Conservation (phyloP, 257 asterid species). For the Datura wrightii region DNA sequence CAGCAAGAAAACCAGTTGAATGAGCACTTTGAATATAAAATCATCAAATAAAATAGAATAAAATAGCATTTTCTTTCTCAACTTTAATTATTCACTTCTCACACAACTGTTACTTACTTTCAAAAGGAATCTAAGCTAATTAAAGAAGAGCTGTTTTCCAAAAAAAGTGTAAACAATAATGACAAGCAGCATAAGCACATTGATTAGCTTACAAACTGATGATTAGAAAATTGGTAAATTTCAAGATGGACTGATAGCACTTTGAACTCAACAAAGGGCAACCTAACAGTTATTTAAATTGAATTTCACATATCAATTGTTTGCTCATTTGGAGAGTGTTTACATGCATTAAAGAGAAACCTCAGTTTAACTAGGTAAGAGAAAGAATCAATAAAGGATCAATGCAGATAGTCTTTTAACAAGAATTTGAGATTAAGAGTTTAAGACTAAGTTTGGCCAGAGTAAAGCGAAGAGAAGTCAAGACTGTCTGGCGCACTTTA, state of each 20-base stretch:
- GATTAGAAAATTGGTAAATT: not conserved
- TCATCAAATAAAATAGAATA: not conserved
- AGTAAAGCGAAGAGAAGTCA: not conserved
- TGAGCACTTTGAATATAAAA: not conserved
- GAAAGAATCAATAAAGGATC: not conserved
- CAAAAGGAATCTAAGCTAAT: not conserved
- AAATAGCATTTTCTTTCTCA: not conserved
- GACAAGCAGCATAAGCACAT: not conserved
- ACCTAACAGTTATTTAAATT: not conserved
- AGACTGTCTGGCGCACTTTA: not conserved
- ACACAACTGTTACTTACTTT: not conserved
- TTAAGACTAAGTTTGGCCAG: not conserved
- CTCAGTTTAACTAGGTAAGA: not conserved
- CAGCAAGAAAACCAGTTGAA: not conserved
- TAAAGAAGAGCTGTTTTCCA: not conserved
- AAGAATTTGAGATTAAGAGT: not conserved
- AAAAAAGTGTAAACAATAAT: not conserved
- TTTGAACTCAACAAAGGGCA: not conserved
- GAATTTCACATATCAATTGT: not conserved
- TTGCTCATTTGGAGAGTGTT: not conserved
- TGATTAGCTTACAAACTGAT: not conserved
- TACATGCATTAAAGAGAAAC: not conserved
- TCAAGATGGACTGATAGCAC: not conserved
- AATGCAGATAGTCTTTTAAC: not conserved
- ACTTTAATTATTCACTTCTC: not conserved